A percentile compares a stretch with the other conserved stretches of the same genome.
Evolutionary conservation across 1,284 basidiomycete species (phyloP).

Genomic region (Cutaneotrichosporon sp.): DNA sequence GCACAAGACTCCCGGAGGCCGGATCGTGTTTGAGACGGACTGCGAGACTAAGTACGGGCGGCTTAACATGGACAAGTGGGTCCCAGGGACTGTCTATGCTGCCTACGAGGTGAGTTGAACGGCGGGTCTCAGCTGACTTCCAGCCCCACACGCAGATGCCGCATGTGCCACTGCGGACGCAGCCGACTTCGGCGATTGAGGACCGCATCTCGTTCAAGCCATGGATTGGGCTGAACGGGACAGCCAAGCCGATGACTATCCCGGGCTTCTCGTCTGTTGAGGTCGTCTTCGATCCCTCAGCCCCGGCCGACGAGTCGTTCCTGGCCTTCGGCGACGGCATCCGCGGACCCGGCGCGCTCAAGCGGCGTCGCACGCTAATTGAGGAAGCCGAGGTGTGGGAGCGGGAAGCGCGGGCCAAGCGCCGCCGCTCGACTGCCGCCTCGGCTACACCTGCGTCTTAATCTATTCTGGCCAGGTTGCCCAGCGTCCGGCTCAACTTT

Average conservation of each 20-base stretch:
- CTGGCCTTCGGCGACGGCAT: constrained; percentile 23
- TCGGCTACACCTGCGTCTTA: constrained; percentile 5
- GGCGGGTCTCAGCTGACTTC: not conserved
- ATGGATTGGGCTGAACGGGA: constrained; percentile 26
- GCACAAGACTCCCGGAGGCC: constrained; percentile 21
- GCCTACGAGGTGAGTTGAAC: constrained; percentile 45
- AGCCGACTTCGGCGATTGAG: constrained; percentile 34
- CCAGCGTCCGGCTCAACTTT: not conserved
- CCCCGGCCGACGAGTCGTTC: constrained; percentile 7
- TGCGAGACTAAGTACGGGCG: constrained; percentile 24
- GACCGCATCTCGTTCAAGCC: constrained; percentile 39
- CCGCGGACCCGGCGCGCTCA: constrained; percentile 22
- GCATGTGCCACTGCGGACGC: constrained; percentile 47
- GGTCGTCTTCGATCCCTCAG: constrained; percentile 39
- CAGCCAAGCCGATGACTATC: constrained; percentile 9
- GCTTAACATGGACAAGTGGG: constrained; percentile 28
- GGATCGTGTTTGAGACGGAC: constrained; percentile 33
- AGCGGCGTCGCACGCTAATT: constrained; percentile 27
- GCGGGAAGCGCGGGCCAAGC: constrained; percentile 23
- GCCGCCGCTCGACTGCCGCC: constrained; percentile 6
- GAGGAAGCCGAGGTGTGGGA: constrained; percentile 50
- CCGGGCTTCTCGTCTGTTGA: constrained; percentile 47
- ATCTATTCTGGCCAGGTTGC: not conserved
- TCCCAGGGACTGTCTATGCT: constrained; percentile 36
- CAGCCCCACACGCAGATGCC: constrained; percentile 52